These are phyloP conservation scores for Pyrus hybrid DNA, from an alignment of 331 rosid genomes.

Conservation along the genomic window DNA sequence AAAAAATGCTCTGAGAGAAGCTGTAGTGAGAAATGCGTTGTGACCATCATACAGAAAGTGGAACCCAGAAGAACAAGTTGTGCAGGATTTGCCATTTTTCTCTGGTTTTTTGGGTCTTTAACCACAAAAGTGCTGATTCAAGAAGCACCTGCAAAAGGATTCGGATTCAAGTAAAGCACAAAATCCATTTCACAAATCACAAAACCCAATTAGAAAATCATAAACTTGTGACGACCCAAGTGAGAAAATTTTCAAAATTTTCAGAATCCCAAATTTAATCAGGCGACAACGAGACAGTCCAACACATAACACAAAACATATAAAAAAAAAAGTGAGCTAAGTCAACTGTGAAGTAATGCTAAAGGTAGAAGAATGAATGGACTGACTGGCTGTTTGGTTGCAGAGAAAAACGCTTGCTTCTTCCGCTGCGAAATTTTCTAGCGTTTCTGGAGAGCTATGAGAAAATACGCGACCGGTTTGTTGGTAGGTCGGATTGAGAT, in stretches of 20 bases:
- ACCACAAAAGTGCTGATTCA: slow-evolving; percentile 6
- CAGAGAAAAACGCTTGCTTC: not conserved
- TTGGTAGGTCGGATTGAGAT: not conserved
- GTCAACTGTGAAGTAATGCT: not conserved
- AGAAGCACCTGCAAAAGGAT: slow-evolving; percentile 11
- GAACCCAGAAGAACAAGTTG: slow-evolving; percentile 7
- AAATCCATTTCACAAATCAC: not conserved
- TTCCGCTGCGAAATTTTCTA: not conserved
- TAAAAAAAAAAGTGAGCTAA: not conserved
- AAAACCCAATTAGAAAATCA: not conserved
- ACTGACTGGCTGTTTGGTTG: not conserved
- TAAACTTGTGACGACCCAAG: not conserved
- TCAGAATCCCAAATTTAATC: not conserved
- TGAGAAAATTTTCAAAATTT: not conserved
- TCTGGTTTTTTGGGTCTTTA: not conserved
- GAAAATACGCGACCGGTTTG: not conserved
- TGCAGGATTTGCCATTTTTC: slow-evolving; percentile 11
- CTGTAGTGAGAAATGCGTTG: slow-evolving; percentile 10
- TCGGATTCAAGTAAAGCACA: not conserved
- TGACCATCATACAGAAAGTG: slow-evolving; percentile 21
- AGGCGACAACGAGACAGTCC: not conserved
- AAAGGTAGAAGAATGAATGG: not conserved
- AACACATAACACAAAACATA: not conserved
- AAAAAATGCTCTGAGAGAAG: slow-evolving; percentile 18
- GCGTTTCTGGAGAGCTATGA: not conserved